Evolutionary conservation across 345 rosid species (phyloP).

Genomic region (Eucalyptus sp.): DNA sequence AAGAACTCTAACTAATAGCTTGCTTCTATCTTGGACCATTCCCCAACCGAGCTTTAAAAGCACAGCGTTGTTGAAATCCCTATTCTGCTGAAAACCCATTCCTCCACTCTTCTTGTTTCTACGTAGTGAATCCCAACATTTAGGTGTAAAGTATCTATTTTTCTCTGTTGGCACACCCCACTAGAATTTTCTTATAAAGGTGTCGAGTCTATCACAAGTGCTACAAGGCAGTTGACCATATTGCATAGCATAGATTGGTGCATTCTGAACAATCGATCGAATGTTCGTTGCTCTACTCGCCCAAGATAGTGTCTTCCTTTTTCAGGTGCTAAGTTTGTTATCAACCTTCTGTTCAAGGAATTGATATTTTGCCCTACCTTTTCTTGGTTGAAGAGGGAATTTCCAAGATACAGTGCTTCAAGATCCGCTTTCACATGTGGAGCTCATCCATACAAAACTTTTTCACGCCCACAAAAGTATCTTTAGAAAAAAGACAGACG

Average conservation of each 20-base stretch:
- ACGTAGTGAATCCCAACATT: neutral
- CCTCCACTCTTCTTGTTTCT: neutral
- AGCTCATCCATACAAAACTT: neutral
- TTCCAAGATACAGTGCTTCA: neutral
- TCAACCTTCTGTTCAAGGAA: neutral
- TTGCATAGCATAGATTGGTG: neutral
- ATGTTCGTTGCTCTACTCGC: neutral
- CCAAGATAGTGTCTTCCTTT: neutral
- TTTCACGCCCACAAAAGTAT: neutral
- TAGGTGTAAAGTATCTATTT: neutral
- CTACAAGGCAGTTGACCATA: neutral
- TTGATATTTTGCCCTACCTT: neutral
- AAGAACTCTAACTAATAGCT: neutral
- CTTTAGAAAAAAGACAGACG: neutral
- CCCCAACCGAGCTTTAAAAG: neutral
- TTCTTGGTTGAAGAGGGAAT: neutral
- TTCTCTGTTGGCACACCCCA: neutral
- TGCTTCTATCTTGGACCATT: neutral
- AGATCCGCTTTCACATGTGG: neutral
- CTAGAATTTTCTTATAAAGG: no score
- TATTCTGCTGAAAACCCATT: neutral
- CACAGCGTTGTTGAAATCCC: neutral
- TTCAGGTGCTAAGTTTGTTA: neutral
- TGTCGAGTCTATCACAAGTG: neutral
- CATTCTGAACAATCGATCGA: neutral